A percentile compares a stretch with the other conserved stretches of the same genome.
phyloP scores from a whole-genome alignment of 192 early-diverging fungal species.

The Coemansia sp. region DNA sequence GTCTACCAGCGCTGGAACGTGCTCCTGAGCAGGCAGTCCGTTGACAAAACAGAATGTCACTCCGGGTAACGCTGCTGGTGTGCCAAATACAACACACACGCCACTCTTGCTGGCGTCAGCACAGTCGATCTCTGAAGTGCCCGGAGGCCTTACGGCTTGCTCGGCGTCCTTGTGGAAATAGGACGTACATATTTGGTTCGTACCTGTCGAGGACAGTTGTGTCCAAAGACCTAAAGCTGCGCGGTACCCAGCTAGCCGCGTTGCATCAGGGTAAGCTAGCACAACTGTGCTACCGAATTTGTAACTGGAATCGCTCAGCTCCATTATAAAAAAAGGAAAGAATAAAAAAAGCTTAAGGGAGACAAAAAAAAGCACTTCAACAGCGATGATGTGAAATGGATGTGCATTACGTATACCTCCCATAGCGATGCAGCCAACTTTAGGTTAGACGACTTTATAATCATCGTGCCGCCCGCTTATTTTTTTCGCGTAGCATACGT shows the following conservation, averaged over 20 bases:
- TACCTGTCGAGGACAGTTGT: not conserved
- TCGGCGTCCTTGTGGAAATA: slow-evolving; percentile 11
- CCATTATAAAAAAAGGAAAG: slow-evolving; percentile 16
- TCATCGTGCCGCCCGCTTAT: not conserved
- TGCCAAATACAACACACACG: slow-evolving; percentile 23
- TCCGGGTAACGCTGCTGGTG: not conserved
- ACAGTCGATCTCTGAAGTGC: not conserved
- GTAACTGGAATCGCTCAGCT: slow-evolving; percentile 30
- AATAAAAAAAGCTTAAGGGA: not conserved
- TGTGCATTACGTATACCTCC: slow-evolving; percentile 13
- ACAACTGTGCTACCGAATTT: slow-evolving; percentile 36
- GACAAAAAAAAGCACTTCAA: not conserved
- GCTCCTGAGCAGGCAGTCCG: slow-evolving; percentile 36
- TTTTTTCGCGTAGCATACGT: not conserved
- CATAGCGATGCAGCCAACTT: slow-evolving; percentile 4
- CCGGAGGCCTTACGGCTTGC: slow-evolving; percentile 9
- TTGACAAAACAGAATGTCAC: slow-evolving; percentile 47
- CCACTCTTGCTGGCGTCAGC: not conserved
- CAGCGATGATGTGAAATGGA: not conserved
- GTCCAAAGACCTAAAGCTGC: slow-evolving; percentile 40
- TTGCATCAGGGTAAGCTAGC: slow-evolving; percentile 49
- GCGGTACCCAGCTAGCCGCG: slow-evolving; percentile 49
- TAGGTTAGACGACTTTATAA: not conserved
- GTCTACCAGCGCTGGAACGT: slow-evolving; percentile 35
- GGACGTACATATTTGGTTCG: not conserved